These are phyloP conservation scores for Hypoxylon sp. DNA, from an alignment of 2,329 filamentous ascomycete species.

Conservation along the genomic window DNA sequence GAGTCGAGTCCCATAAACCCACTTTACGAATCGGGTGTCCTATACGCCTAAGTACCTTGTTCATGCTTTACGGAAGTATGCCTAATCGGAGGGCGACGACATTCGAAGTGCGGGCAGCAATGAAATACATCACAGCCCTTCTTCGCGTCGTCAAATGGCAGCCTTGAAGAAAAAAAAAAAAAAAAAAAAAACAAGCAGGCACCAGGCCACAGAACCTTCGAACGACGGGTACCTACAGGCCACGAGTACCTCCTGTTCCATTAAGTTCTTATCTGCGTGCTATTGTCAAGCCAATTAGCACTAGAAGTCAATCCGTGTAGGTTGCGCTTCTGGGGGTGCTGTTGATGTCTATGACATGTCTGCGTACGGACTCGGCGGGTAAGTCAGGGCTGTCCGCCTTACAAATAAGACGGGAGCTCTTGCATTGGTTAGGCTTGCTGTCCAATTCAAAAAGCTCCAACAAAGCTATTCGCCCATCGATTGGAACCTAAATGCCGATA, in stretches of 20 bases:
- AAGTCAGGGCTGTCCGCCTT: neutral
- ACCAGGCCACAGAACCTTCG: neutral
- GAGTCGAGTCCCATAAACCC: slow-evolving; percentile 15
- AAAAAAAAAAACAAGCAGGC: slow-evolving; percentile 15
- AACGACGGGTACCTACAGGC: neutral
- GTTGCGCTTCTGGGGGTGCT: neutral
- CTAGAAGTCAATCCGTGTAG: neutral
- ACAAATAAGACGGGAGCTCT: slow-evolving; percentile 5
- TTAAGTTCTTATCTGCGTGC: slow-evolving; percentile 4
- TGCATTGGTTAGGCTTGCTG: neutral
- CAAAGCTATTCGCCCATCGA: slow-evolving; percentile 20
- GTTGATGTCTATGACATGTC: neutral
- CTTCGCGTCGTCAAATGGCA: slow-evolving; percentile 9
- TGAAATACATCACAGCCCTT: slow-evolving; percentile 15
- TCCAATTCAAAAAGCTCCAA: slow-evolving; percentile 27
- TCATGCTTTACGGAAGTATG: slow-evolving; percentile 9
- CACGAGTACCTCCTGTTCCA: neutral
- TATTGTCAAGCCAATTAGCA: slow-evolving; percentile 25
- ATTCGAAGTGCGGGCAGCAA: slow-evolving; percentile 6
- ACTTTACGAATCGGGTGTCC: slow-evolving; percentile 11
- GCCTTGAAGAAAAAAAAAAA: slow-evolving; percentile 14
- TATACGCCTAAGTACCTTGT: slow-evolving; percentile 25
- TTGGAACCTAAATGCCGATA: slow-evolving; percentile 36
- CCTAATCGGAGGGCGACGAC: slow-evolving; percentile 13
- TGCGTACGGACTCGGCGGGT: neutral